Base-by-base conservation (phyloP, 352 stramenopile genomes). In the Pythium guiyangense region DNA sequence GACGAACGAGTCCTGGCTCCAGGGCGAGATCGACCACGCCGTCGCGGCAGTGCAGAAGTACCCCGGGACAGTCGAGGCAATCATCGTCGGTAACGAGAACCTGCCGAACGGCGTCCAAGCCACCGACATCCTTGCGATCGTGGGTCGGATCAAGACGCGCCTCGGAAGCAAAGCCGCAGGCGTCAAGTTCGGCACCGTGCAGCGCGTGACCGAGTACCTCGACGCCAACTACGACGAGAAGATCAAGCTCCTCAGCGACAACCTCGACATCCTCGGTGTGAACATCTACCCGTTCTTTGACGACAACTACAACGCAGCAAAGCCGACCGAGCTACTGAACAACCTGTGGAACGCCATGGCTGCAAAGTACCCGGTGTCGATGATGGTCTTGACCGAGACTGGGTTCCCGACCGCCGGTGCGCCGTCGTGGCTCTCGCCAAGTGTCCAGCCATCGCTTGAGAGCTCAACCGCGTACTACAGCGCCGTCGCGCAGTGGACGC, bases 241-340 rank as follows among this genome's bases (percentile, higher is more conserved):
- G 51, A 60, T 47, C 60, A 60, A 49, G 49, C 57, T 40, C 43
- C 49, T 37, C 44, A 67, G 39, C 47, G 59, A 51, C 9, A 60
- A 46, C 15, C 64, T 63, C 35, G 69, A 77, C 63, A 47, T 77
- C 18, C 49, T 74, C 11, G 69, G 65, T 25, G 69, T 74, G 48
- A 73, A 76, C 58, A 76, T 76, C 53, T 73, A 76, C 54, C 64
- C 64, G 25, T 76, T 73, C 50, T 76, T 71, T 37, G 52, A 63
- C 42, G 52, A 45, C 10, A 46, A 49, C 20, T 73, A 64, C 55
- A 46, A 70, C 42, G 4, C 27, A n/a, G 22, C 29, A 10, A 51
- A 64, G 14, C 63, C 63, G 0, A 37, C 44, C 15, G 49, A 27
- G 3, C 11, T 70, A 15, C 45, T 74, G 4, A 54, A 71, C 48